phyloP scores from a whole-genome alignment of 345 rosid genomes.

The Carallia pectinifolia region DNA sequence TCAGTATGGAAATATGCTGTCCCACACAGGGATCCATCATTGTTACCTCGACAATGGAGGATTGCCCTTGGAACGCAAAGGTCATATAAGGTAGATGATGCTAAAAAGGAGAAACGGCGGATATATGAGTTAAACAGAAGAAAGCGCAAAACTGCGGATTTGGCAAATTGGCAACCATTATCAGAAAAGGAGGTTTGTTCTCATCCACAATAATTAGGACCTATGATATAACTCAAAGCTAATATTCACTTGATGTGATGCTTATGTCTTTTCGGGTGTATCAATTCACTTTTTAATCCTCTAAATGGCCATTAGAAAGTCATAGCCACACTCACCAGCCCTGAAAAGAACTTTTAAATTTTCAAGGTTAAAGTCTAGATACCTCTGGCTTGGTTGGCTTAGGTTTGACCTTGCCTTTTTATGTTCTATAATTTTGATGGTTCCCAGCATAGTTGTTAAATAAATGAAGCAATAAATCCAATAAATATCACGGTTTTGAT shows the following conservation, averaged over 20 bases:
- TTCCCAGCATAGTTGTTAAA: neutral
- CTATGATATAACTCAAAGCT: neutral
- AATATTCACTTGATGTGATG: neutral
- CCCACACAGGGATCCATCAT: slow-evolving; percentile 86
- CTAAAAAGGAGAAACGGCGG: slow-evolving; percentile 74
- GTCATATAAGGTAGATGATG: slow-evolving; percentile 75
- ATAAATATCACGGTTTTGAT: neutral
- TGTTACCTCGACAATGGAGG: slow-evolving; percentile 82
- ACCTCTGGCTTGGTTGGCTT: neutral
- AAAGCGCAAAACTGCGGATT: slow-evolving; percentile 45
- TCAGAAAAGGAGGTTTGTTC: slow-evolving; percentile 55
- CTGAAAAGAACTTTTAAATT: neutral
- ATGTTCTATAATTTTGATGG: slow-evolving; percentile 3
- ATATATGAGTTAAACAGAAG: slow-evolving; percentile 61
- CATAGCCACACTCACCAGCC: neutral
- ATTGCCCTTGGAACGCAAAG: slow-evolving; percentile 89
- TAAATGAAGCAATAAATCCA: neutral
- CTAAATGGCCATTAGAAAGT: neutral
- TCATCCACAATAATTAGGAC: slow-evolving; percentile 1
- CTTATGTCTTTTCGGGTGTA: neutral
- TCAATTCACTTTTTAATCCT: neutral
- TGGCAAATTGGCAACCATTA: slow-evolving; percentile 42
- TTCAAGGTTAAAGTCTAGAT: slow-evolving; percentile 8
- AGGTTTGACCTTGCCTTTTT: neutral
- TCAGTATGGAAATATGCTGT: slow-evolving; percentile 81